Percentiles rank a stretch among this genome's conserved stretches.
Evolutionary conservation across 192 early-diverging fungal species (phyloP).

Genomic region (Oehlia diaphana): DNA sequence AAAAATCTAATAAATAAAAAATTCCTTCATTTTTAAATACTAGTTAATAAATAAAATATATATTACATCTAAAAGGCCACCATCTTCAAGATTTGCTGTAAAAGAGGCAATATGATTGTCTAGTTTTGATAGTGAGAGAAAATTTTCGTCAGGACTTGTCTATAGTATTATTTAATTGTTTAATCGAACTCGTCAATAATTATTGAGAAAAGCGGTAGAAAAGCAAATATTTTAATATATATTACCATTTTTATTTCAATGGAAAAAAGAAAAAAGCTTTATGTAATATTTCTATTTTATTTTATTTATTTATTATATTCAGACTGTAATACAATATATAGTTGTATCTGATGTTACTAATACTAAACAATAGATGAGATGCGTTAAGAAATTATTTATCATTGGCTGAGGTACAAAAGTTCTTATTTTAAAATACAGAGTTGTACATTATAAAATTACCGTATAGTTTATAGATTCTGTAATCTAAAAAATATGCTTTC

Average conservation of each 20-base stretch:
- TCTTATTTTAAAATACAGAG: too few relatives aligned
- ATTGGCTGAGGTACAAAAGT: too few relatives aligned
- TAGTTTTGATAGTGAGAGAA: constrained; percentile 1
- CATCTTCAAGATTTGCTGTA: constrained; percentile 23
- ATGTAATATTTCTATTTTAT: too few relatives aligned
- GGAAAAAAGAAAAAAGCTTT: too few relatives aligned
- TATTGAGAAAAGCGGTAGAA: background rate
- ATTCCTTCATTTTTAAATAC: background rate
- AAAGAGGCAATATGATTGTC: constrained; percentile 21
- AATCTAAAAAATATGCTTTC: too few relatives aligned
- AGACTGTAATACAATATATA: too few relatives aligned
- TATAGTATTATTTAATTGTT: background rate
- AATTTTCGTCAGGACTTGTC: constrained; percentile 10
- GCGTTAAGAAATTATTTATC: too few relatives aligned
- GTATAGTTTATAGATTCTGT: too few relatives aligned
- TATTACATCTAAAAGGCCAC: constrained; percentile 14
- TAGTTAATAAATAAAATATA: background rate
- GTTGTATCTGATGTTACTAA: too few relatives aligned
- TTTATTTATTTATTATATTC: too few relatives aligned
- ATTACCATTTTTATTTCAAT: background rate
- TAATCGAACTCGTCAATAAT: background rate
- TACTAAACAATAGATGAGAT: too few relatives aligned
- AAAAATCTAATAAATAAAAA: background rate
- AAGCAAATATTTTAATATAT: background rate
- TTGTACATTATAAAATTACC: too few relatives aligned